These are phyloP conservation scores for Besnoitia besnoiti DNA, from an alignment of 169 alveolate genomes.

Conservation along the genomic window DNA sequence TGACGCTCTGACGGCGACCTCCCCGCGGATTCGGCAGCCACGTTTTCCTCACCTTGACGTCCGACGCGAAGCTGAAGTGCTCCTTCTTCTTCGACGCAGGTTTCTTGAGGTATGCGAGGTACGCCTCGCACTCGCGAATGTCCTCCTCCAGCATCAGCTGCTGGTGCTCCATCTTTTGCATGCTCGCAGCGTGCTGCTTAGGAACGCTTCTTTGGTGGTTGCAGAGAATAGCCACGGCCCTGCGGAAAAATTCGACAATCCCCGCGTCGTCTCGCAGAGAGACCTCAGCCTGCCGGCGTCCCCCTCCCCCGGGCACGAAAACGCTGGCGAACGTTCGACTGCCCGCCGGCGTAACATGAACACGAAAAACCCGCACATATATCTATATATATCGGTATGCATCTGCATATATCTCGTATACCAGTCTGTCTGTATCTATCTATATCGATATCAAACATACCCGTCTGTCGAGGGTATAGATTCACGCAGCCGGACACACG, in stretches of 20 bases:
- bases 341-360: too few species aligned
- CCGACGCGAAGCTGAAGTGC: slow-evolving; percentile 63
- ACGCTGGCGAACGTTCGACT: too few species aligned
- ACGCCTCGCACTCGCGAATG: slow-evolving; percentile 69
- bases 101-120: slow-evolving; percentile 63
- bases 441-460: too few species aligned
- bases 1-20: not conserved
- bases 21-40: not conserved
- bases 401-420: not conserved
- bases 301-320: too few species aligned
- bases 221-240: slow-evolving; percentile 98
- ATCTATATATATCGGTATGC: not conserved
- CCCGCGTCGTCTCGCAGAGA: too few species aligned
- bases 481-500: too few species aligned
- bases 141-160: slow-evolving; percentile 60
- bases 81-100: slow-evolving; percentile 54
- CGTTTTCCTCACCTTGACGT: slow-evolving; percentile 35
- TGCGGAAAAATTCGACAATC: too few species aligned
- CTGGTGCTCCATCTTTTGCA: slow-evolving; percentile 89
- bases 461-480: too few species aligned
- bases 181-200: slow-evolving; percentile 93
- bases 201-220: slow-evolving; percentile 95
- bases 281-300: not conserved
- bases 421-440: too few species aligned
- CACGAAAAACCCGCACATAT: not conserved